Evolutionary conservation across 2,329 filamentous ascomycete species (phyloP), one percentile per base, ranked within the genome.

Genomic region (Chalaropsis thielavioides): DNA sequence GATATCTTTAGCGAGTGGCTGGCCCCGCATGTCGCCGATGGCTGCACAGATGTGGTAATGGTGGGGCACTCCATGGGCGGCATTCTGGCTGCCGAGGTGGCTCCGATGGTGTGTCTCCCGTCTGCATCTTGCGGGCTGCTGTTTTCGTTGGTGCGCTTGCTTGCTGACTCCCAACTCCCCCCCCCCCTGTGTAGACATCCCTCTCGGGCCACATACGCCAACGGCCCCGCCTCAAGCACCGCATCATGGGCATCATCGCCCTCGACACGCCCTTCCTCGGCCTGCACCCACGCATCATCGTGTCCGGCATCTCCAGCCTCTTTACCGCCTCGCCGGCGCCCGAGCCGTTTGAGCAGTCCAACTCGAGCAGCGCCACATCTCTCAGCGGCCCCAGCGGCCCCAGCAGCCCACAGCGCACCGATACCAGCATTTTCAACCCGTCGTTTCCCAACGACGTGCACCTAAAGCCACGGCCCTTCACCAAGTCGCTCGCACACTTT

Each of bases 61-160:
- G 78, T 95, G 2, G 91, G 92, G 0, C 92, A 96, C 73, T 95
- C 89, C 51, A 92, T 96, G 84, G 92, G 92, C 17, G 92, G 92
- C 1, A 79, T 96, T 27, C 74, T 96, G 31, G 83, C 88, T 31
- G 89, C 89, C 1, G 92, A 96, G 70, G 82, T 95, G 31, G 84
- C 84, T 2, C 76, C 95, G 56, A 80, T 88, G 73, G 81, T 80
- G 70, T 15, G 62, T 49, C 17, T 13, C 13, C 2, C n/a, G 38
- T 19, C 7, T 19, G 24, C 15, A 10, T 38, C 10, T 8, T 38
- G n/a, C 27, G 35, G 24, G 17, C 54, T 13, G 27, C 17, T 58
- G 43, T 19, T 31, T n/a, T 56, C 31, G 31, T 6, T 31, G 31
- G 3, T 31, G 31, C 31, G 2, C 3, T 6, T 31, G 31, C 7